phyloP scores from a whole-genome alignment of 2,329 filamentous ascomycete species.

The Mycogone perniciosa region DNA sequence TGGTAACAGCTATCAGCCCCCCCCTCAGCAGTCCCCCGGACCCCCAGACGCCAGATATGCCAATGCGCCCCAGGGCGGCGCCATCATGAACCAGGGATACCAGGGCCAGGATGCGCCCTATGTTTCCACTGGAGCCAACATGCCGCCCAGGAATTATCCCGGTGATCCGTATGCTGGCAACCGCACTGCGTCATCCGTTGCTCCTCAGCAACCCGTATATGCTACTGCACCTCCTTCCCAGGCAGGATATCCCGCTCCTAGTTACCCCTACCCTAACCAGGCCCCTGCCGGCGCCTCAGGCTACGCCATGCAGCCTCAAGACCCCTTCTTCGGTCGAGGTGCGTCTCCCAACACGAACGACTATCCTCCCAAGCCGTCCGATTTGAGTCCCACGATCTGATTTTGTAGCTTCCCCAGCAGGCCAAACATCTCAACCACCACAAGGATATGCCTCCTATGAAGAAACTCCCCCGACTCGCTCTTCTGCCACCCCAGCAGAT shows the following conservation, averaged over 20 bases:
- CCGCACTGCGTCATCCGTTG: conserved; percentile 24
- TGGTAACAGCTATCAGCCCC: conserved; percentile 24
- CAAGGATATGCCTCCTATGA: conserved; percentile 44
- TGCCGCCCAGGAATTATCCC: conserved; percentile 18
- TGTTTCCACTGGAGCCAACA: conserved; percentile 32
- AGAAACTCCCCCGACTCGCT: conserved; percentile 31
- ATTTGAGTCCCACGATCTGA: conserved; percentile 29
- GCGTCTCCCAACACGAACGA: conserved; percentile 38
- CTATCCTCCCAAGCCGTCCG: conserved; percentile 6
- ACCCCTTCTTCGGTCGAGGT: conserved; percentile 55
- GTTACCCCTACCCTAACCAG: conserved; percentile 31
- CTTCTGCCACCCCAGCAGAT: conserved; percentile 32
- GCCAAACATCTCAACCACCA: conserved; percentile 29
- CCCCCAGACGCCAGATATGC: conserved; percentile 29
- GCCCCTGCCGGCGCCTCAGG: conserved; percentile 27
- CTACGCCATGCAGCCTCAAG: conserved; percentile 40
- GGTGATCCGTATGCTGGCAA: conserved; percentile 28
- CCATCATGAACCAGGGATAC: conserved; percentile 28
- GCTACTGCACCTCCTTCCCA: conserved; percentile 26
- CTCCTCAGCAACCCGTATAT: conserved; percentile 29
- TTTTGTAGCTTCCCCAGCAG: conserved; percentile 49
- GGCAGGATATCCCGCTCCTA: conserved; percentile 26
- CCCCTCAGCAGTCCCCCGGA: conserved; percentile 26
- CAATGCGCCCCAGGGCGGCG: conserved; percentile 21
- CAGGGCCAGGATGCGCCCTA: conserved; percentile 28